Conservation (phyloP, 208 protist species). For the Angomonas deanei region DNA sequence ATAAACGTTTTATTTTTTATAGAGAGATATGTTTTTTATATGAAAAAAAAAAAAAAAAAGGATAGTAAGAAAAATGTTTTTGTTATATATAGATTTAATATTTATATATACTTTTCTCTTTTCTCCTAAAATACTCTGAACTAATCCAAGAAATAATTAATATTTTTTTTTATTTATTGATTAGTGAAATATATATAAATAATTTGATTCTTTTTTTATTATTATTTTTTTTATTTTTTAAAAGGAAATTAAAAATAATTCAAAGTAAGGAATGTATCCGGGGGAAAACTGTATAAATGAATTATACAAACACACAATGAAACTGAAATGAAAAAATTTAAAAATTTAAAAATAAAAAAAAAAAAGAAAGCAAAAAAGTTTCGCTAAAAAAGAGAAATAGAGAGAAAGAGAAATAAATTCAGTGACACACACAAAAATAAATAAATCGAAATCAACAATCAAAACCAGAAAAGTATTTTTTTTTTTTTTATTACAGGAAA, state of each 20-base stretch:
- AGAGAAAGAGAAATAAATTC: neutral
- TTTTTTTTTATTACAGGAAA: slow-evolving; percentile 3
- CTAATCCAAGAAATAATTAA: too few relatives aligned
- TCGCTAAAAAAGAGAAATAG: slow-evolving; percentile 1
- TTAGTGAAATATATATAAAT: too few relatives aligned
- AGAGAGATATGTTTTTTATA: too few relatives aligned
- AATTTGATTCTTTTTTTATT: too few relatives aligned
- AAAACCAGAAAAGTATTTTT: neutral
- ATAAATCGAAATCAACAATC: neutral
- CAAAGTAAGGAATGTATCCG: neutral
- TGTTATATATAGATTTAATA: too few relatives aligned
- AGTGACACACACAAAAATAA: neutral
- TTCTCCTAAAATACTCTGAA: too few relatives aligned
- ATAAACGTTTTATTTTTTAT: too few relatives aligned
- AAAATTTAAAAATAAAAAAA: slow-evolving; percentile 2
- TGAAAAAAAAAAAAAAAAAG: too few relatives aligned
- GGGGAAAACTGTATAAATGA: neutral
- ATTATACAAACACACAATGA: neutral
- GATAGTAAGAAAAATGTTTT: too few relatives aligned
- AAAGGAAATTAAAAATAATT: slow-evolving; percentile 2
- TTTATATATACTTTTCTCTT: too few relatives aligned
- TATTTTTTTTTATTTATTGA: too few relatives aligned
- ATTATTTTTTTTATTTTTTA: neutral
- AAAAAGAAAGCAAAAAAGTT: slow-evolving; percentile 6
- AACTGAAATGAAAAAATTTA: slow-evolving; percentile 1